Evolutionary conservation across 495 filamentous ascomycete species (phyloP).

Genomic region (Jackrogersella minutella): DNA sequence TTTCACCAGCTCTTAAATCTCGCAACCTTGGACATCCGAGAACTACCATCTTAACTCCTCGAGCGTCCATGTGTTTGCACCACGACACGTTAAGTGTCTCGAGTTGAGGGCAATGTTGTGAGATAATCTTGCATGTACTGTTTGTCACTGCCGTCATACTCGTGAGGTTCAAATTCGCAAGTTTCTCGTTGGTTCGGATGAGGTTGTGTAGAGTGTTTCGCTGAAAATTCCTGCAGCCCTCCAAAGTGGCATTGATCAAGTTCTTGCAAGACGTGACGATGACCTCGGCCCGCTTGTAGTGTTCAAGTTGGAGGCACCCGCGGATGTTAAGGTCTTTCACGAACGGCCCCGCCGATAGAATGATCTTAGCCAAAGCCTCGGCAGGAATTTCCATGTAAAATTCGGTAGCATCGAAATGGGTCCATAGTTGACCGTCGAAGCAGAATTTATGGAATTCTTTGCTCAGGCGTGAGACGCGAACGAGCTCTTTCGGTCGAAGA

Average conservation of each 20-base stretch:
- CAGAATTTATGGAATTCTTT: constrained; percentile 84
- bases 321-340: constrained; percentile 83
- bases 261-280: constrained; percentile 85
- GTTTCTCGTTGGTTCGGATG: constrained; percentile 75
- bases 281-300: constrained; percentile 77
- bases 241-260: constrained; percentile 83
- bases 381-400: constrained; percentile 90
- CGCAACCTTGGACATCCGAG: constrained; percentile 73
- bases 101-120: constrained; percentile 80
- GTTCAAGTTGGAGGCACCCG: constrained; percentile 70
- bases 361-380: constrained; percentile 82
- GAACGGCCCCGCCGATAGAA: constrained; percentile 85
- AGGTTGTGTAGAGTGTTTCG: constrained; percentile 80
- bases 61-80: constrained; percentile 85
- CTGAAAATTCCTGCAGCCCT: constrained; percentile 86
- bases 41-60: constrained; percentile 77
- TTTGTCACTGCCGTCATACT: constrained; percentile 83
- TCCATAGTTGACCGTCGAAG: constrained; percentile 96
- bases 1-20: constrained; percentile 84
- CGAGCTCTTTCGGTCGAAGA: constrained; percentile 80
- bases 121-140: constrained; percentile 85
- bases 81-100: constrained; percentile 88
- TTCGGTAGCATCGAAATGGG: constrained; percentile 78
- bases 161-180: constrained; percentile 84
- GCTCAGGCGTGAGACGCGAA: constrained; percentile 81